These are phyloP conservation scores for Cytospora leucostoma DNA, from an alignment of 2,329 filamentous ascomycete genomes.

Conservation along the genomic window DNA sequence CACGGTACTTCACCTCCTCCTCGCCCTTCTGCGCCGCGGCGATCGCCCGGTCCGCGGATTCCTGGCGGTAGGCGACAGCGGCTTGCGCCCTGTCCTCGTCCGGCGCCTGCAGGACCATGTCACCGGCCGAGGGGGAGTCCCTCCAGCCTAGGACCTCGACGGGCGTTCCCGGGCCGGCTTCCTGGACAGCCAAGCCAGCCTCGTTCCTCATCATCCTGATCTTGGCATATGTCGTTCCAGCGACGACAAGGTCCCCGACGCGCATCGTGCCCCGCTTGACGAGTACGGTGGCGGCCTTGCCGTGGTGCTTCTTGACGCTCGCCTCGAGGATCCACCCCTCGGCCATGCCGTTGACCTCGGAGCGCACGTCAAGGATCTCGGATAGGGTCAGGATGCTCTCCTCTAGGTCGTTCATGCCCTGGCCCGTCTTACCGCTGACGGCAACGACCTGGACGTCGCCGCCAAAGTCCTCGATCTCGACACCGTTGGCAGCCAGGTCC, in stretches of 20 bases:
- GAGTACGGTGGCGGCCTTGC: conserved; percentile 84
- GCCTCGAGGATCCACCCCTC: conserved; percentile 96
- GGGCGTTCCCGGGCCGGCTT: conserved; percentile 83
- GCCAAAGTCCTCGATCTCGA: conserved; percentile 93
- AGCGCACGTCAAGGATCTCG: conserved; percentile 87
- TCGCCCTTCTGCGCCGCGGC: conserved; percentile 82
- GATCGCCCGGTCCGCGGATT: conserved; percentile 69
- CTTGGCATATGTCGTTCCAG: conserved; percentile 83
- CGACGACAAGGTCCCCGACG: conserved; percentile 79
- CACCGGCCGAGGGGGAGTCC: conserved; percentile 77
- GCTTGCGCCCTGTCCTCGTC: conserved; percentile 77
- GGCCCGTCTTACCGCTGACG: conserved; percentile 90
- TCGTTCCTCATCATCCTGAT: conserved; percentile 86
- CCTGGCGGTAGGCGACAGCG: conserved; percentile 74
- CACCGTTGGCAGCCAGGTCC: conserved; percentile 78
- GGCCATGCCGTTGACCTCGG: conserved; percentile 72
- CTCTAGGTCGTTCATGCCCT: conserved; percentile 88
- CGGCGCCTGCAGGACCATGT: conserved; percentile 80
- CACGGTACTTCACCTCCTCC: conserved; percentile 63
- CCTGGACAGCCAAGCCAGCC: conserved; percentile 68
- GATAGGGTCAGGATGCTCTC: conserved; percentile 85
- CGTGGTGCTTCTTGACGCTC: conserved; percentile 83
- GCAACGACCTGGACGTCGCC: conserved; percentile 90
- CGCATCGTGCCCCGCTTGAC: conserved; percentile 84
- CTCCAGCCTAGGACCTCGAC: conserved; percentile 96